phyloP scores from a whole-genome alignment of 768 basidiomycete species.

The Lactarius indigo region DNA sequence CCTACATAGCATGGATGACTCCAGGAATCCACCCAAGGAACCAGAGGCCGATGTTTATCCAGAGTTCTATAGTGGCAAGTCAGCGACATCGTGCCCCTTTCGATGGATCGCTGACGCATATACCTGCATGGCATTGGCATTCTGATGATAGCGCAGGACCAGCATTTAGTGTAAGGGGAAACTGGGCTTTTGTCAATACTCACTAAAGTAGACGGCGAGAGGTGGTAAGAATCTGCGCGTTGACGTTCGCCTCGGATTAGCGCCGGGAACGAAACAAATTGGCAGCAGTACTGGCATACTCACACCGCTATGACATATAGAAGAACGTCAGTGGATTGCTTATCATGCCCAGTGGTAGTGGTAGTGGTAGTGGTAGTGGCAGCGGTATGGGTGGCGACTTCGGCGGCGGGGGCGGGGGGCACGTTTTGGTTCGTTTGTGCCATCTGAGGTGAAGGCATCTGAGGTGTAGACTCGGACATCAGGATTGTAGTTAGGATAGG shows the following conservation, averaged over 20 bases:
- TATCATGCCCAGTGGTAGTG: too few species aligned
- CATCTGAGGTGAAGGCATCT: too few species aligned
- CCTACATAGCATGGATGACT: constrained; percentile 41
- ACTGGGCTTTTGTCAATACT: constrained; percentile 16
- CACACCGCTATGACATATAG: constrained; percentile 36
- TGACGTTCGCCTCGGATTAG: background rate
- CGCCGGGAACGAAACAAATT: background rate
- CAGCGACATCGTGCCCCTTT: background rate
- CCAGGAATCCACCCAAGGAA: constrained; percentile 46
- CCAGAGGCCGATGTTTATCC: constrained; percentile 41
- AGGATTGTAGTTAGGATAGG: too few species aligned
- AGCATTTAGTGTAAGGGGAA: background rate
- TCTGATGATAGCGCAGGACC: constrained; percentile 22
- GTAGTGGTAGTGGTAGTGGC: too few species aligned
- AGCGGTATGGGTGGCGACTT: too few species aligned
- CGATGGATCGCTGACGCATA: background rate
- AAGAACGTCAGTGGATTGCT: too few species aligned
- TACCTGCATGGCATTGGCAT: constrained; percentile 30
- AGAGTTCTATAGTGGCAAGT: constrained; percentile 31
- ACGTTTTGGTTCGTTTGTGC: too few species aligned
- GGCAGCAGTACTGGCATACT: constrained; percentile 9
- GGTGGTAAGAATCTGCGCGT: constrained; percentile 34
- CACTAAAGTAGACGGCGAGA: constrained; percentile 34
- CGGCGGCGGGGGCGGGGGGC: too few species aligned
- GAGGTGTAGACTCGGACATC: too few species aligned